Evolutionary conservation across 805 yeast genomes (phyloP), one percentile per base, ranked within the genome.

Genomic region (Wickerhamomyces rabaulensis): DNA sequence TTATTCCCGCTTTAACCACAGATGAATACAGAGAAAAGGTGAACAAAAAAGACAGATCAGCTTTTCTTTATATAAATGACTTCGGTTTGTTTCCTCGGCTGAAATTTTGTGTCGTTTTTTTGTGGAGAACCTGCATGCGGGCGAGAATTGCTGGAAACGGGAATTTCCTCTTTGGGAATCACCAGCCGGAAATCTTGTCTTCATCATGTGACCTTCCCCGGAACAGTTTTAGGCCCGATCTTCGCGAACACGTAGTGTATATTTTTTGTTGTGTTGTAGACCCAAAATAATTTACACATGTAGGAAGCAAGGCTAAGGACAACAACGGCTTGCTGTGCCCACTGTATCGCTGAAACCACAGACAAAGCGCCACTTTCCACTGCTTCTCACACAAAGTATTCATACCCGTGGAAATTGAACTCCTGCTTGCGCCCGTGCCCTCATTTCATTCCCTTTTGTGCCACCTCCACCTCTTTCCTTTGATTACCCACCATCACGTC

Each of bases 1-100:
- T 61, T 26, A 3, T 44, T 21, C 9, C 31, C n/a, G 9, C 27
- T 25, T 25, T 6, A 25, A 25, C 27, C 9, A 25, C 13, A 25
- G 25, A 21, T 16, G 12, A n/a, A 15, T n/a, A 16, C 10, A 35
- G 12, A 19, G n/a, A 9, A 27, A 13, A 27, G n/a, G 12, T 27
- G n/a, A 13, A 27, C 13, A 13, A 27, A 27, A 27, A 13, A 13
- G n/a, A 27, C 31, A 27, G 31, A 27, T 27, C 31, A 27, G 31
- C 31, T 27, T 13, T 27, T 27, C 31, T 27, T 17, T 33, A 33
- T 33, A 33, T 33, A 33, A 16, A 33, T 33, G 7, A 16, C 17
- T 6, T 33, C 8, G 37, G 20, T 16, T 33, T 9, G 4, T 9
- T 9, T 25, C 27, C 27, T 25, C 27, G 27, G 27, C 12, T 8